Evolutionary conservation across 257 asterid genomes (phyloP).

Genomic region (Salvia miltiorrhiza): DNA sequence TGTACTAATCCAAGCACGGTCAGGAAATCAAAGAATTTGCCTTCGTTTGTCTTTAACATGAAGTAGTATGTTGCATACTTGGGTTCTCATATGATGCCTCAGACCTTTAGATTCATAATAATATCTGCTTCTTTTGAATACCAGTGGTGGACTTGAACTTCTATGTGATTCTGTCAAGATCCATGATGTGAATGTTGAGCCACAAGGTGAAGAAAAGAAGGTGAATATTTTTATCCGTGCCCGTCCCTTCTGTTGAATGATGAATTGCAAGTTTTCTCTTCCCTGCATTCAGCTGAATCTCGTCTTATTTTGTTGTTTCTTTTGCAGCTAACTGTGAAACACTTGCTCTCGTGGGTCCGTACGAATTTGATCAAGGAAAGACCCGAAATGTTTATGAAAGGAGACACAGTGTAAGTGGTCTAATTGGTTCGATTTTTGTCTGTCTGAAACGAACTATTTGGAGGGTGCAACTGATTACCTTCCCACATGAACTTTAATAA

Average conservation of each 20-base stretch:
- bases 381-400: conserved; percentile 98
- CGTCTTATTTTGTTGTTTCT: conserved; percentile 15
- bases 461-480: not conserved
- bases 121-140: not conserved
- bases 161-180: conserved; percentile 85
- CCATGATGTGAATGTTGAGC: conserved; percentile 66
- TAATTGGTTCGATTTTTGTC: not conserved
- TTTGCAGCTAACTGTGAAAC: conserved; percentile 70
- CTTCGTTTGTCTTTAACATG: not conserved
- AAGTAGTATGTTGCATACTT: not conserved
- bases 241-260: not conserved
- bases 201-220: conserved; percentile 52
- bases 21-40: not conserved
- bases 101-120: not conserved
- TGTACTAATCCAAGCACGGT: not conserved
- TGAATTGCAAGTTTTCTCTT: not conserved
- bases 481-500: not conserved
- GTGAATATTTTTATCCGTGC: conserved; percentile 31
- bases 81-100: not conserved
- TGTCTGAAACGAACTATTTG: not conserved
- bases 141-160: conserved; percentile 95
- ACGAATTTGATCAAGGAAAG: conserved; percentile 92
- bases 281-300: not conserved
- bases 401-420: conserved; percentile 83
- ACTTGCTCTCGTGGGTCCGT: conserved; percentile 84